A percentile compares a stretch with the other conserved stretches of the same genome.
Conservation (phyloP, 208 protist genomes). For the Porcisia deanei region DNA sequence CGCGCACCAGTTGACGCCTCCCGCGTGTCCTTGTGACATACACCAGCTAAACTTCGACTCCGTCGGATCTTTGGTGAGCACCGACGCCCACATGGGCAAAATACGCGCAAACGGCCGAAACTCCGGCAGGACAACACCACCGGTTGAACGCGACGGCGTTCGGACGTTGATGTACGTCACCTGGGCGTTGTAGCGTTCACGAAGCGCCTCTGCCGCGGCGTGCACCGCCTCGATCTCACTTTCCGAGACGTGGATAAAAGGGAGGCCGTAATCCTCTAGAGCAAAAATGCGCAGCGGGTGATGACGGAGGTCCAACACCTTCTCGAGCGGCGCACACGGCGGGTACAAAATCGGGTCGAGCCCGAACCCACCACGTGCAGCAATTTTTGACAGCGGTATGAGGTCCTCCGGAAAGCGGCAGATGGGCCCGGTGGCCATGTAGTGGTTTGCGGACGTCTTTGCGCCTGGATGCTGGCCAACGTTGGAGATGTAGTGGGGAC, state of each 20-base stretch:
- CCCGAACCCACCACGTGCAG: slow-evolving; percentile 76
- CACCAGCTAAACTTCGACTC: slow-evolving; percentile 62
- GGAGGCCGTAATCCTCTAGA: slow-evolving; percentile 80
- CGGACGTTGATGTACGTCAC: slow-evolving; percentile 78
- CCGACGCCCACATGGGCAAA: slow-evolving; percentile 69
- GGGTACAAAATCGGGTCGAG: slow-evolving; percentile 65
- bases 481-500: slow-evolving; percentile 84
- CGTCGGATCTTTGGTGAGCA: slow-evolving; percentile 60
- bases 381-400: slow-evolving; percentile 68
- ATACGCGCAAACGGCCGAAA: slow-evolving; percentile 66
- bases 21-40: slow-evolving; percentile 56
- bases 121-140: slow-evolving; percentile 44
- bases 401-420: slow-evolving; percentile 86
- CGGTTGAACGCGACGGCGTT: slow-evolving; percentile 57
- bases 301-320: slow-evolving; percentile 39
- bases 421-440: slow-evolving; percentile 87
- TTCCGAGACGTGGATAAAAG: slow-evolving; percentile 45
- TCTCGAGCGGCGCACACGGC: slow-evolving; percentile 56
- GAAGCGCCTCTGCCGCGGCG: slow-evolving; percentile 54
- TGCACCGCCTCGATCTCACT: slow-evolving; percentile 64
- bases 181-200: slow-evolving; percentile 54
- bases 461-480: slow-evolving; percentile 78
- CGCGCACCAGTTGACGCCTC: slow-evolving; percentile 51
- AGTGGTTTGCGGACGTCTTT: slow-evolving; percentile 72
- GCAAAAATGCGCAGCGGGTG: slow-evolving; percentile 71